Base-by-base conservation (phyloP, 1,284 basidiomycete species). In the Entoloma clypeatum region DNA sequence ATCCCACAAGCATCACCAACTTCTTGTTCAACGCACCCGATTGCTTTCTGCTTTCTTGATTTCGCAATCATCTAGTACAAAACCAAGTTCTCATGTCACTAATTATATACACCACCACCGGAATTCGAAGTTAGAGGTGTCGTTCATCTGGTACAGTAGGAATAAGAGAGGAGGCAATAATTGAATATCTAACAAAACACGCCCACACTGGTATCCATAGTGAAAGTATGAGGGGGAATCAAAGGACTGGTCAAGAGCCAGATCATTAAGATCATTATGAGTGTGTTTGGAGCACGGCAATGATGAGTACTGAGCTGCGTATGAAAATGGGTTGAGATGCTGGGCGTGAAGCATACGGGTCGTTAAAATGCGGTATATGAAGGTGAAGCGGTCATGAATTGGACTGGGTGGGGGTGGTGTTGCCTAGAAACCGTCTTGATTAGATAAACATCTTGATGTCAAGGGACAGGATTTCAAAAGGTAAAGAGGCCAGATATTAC, bases 241-340 rank as follows among this genome's bases (percentile, higher is more conserved):
- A 42, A 55, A 49, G 26, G 52, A 54, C 47, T 36, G 49, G 51
- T 49, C 46, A 43, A 41, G 40, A 47, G 51, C 52, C 54, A 49
- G 54, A 48, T 55, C 52, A 56, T 53, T 58, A 56, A 21, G 39
- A 49, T 54, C 53, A 35, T 56, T 41, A 43, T 41, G 32, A 44
- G 41, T 41, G 37, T 14, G 23, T 45, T 45, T 35, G 37, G 44
- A 44, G 42, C 36, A 35, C 13, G 36, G 34, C 28, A 24, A 38
- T 36, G 40, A 37, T 27, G 43, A 30, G 22, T 43, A 38, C 41
- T 42, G 42, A 38, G 45, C 37, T 51, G 37, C 37, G 44, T 48
- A 49, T 44, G 47, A 40, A 36, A 16, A 34, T 19, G 25, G 43
- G 23, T 38, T 46, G 42, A 36, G 37, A 45, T 36, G 26, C 34